phyloP scores from a whole-genome alignment of 2,329 filamentous ascomycete genomes.

The Venturia asperata region DNA sequence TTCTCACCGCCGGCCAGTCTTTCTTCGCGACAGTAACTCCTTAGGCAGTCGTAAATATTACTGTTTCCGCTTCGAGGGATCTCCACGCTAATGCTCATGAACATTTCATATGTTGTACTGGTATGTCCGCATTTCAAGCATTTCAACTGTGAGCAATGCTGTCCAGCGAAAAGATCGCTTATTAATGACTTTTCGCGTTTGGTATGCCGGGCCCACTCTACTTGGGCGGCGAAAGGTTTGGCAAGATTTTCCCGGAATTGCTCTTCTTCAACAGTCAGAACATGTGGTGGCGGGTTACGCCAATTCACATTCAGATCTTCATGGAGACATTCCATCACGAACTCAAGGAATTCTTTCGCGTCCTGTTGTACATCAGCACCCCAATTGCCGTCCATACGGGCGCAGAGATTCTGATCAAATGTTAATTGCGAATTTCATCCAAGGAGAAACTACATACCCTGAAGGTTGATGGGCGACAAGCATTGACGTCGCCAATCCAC shows the following conservation, averaged over 20 bases:
- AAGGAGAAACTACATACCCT: constrained; percentile 29
- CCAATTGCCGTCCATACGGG: constrained; percentile 58
- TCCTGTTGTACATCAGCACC: constrained; percentile 78
- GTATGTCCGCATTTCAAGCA: constrained; percentile 57
- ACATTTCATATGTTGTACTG: constrained; percentile 60
- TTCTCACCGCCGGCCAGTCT: constrained; percentile 59
- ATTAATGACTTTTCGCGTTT: constrained; percentile 68
- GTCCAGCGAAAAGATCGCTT: constrained; percentile 70
- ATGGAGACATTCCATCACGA: constrained; percentile 71
- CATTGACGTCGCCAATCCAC: constrained; percentile 52
- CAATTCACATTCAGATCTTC: constrained; percentile 75
- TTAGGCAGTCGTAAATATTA: constrained; percentile 62
- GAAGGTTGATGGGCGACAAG: constrained; percentile 41
- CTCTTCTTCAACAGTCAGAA: constrained; percentile 54
- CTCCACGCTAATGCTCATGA: constrained; percentile 64
- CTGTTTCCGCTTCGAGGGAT: constrained; percentile 56
- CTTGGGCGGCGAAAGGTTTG: constrained; percentile 57
- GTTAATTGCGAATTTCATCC: neutral
- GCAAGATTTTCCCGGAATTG: constrained; percentile 53
- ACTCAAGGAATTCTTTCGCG: constrained; percentile 81
- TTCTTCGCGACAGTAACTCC: constrained; percentile 62
- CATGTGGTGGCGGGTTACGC: constrained; percentile 50
- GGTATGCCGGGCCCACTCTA: constrained; percentile 68
- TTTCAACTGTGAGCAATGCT: constrained; percentile 55
- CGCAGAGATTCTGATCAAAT: constrained; percentile 50